A percentile compares a stretch with the other conserved stretches of the same genome.
Conservation (phyloP, 441 rosid species). For the Aquilaria agallochum region DNA sequence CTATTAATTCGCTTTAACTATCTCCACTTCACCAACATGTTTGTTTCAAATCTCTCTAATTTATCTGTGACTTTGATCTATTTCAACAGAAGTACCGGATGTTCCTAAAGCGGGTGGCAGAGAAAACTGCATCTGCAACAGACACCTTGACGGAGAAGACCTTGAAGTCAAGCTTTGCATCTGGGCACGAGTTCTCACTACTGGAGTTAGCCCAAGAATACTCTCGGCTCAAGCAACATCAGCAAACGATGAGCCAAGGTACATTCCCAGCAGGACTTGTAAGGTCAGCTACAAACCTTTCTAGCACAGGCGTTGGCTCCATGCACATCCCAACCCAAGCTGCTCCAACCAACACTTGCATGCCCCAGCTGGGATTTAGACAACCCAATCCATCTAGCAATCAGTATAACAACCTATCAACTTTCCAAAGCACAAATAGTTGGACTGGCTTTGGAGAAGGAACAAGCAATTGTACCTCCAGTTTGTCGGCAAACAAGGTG, state of each 20-base stretch:
- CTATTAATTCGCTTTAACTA: background rate
- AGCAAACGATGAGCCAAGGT: slow-evolving; percentile 6
- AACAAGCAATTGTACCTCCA: background rate
- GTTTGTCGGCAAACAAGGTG: background rate
- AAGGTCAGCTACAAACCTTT: slow-evolving; percentile 6
- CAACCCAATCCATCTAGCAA: slow-evolving; percentile 11
- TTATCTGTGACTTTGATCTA: slow-evolving; percentile 2
- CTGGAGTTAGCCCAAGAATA: slow-evolving; percentile 15
- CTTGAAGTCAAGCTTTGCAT: slow-evolving; percentile 25
- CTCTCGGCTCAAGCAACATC: slow-evolving; percentile 7
- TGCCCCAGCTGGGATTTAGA: slow-evolving; percentile 9
- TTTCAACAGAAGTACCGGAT: slow-evolving; percentile 63
- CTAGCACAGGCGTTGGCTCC: slow-evolving; percentile 10
- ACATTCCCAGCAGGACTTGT: slow-evolving; percentile 17
- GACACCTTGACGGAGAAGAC: slow-evolving; percentile 13
- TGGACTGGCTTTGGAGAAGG: too few species aligned
- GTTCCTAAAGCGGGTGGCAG: slow-evolving; percentile 50
- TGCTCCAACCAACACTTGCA: slow-evolving; percentile 15
- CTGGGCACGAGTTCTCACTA: slow-evolving; percentile 15
- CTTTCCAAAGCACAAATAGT: too few species aligned
- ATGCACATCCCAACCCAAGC: slow-evolving; percentile 2
- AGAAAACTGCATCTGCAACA: slow-evolving; percentile 19
- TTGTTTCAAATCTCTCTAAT: background rate
- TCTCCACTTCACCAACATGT: background rate
- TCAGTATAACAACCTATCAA: slow-evolving; percentile 1